Conservation (phyloP, 1,284 basidiomycete species). For the Ustilago lituana region DNA sequence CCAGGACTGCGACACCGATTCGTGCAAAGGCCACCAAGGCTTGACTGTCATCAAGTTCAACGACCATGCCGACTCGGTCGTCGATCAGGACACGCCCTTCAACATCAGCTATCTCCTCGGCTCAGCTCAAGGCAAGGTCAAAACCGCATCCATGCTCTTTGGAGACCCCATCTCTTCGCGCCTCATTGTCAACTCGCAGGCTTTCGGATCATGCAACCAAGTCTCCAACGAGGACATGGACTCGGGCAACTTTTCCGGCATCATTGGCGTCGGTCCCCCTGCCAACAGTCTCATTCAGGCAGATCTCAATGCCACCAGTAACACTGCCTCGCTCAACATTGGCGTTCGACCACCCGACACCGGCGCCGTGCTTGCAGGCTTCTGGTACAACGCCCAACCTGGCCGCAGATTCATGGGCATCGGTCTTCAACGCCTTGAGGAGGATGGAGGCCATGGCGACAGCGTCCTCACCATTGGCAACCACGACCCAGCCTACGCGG, state of each 20-base stretch:
- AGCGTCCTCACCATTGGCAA: constrained; percentile 55
- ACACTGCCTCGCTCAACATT: constrained; percentile 36
- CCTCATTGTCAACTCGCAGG: constrained; percentile 49
- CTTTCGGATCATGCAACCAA: constrained; percentile 45
- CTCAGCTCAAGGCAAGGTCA: constrained; percentile 46
- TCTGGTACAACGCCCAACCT: constrained; percentile 44
- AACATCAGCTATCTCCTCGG: constrained; percentile 56
- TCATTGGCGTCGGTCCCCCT: constrained; percentile 59
- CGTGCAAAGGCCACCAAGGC: constrained; percentile 41
- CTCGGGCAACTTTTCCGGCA: constrained; percentile 53
- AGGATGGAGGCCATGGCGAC: constrained; percentile 57
- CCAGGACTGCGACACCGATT: constrained; percentile 44
- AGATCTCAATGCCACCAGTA: constrained; percentile 42
- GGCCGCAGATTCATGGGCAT: constrained; percentile 53
- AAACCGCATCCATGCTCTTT: constrained; percentile 47
- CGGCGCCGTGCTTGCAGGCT: constrained; percentile 52
- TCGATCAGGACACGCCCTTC: constrained; percentile 44
- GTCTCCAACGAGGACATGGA: constrained; percentile 52
- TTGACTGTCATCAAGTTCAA: constrained; percentile 38
- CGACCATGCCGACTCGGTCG: constrained; percentile 31
- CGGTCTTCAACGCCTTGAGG: constrained; percentile 56
- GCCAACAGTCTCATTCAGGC: constrained; percentile 54
- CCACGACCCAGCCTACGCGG: constrained; percentile 51
- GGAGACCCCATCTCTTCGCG: constrained; percentile 35
- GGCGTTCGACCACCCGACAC: constrained; percentile 33